Base-by-base conservation (phyloP, 148 eudicot species). In the Persicaria maculosa region DNA sequence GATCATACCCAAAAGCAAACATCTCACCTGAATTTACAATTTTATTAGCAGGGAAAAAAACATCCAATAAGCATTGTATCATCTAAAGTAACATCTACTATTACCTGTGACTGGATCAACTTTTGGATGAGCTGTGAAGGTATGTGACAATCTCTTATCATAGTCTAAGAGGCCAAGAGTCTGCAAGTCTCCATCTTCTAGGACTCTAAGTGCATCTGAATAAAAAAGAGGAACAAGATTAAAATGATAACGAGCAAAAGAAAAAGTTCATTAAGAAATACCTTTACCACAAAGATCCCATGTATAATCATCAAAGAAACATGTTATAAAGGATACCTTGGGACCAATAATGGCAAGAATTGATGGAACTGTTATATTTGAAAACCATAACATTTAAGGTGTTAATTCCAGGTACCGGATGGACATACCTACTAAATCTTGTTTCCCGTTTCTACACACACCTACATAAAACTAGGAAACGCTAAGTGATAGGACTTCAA, bases 171-270 rank as follows among this genome's bases (percentile, higher is more conserved):
- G 72, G 80, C 99, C 99, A 76, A 92, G 82, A 62, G 99, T 96
- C 83, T 96, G 99, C 76, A 92, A 77, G 79, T 90, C 99, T 73
- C 99, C 99, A 82, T 96, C 97, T 85, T 96, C 99, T 84, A 96
- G 79, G 67, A 96, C 93, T 84, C 86, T 86, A 75, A 96, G 78
- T 55, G 76, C 99, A 81, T 96, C 99, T 92, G 79, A 46, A 78
- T 53, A 15, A 40, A 68, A 74, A 0, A 72, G 57, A 20, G 55
- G 31, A 55, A 52, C 68, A 65, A 65, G 11, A 65, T 17, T 65
- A 40, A 46, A 65, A 40, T 43, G 46, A 65, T 65, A 5, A 65
- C 47, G 70, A 65, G 47, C 70, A 65, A 46, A 65, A 6, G 2
- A 15, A 40, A 65, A 40, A 7, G 65, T 58, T 58, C 8, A 12